phyloP scores from a whole-genome alignment of 1,139 yeast species.

The Blastobotrys buckinghamii region DNA sequence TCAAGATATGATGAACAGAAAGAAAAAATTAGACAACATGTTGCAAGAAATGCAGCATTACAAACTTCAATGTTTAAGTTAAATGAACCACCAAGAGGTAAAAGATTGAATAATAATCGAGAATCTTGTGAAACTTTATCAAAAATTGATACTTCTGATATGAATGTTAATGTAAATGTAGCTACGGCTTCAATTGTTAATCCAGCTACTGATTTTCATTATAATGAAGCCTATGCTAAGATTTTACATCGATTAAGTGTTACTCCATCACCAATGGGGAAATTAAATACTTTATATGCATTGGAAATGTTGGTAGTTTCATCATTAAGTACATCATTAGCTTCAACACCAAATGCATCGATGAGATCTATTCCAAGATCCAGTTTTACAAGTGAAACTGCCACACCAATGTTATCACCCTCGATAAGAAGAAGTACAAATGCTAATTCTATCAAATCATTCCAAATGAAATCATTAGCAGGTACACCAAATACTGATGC shows the following conservation, averaged over 20 bases:
- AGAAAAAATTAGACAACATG: conserved; percentile 17
- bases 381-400: conserved; percentile 21
- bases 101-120: background rate
- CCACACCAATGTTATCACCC: conserved; percentile 14
- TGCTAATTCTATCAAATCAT: conserved; percentile 7
- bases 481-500: conserved; percentile 29
- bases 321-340: conserved; percentile 18
- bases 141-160: conserved; percentile 6
- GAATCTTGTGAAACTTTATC: conserved; percentile 8
- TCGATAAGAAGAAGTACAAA: background rate
- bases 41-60: conserved; percentile 15
- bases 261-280: conserved; percentile 29
- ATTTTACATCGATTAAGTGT: conserved; percentile 26
- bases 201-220: conserved; percentile 17
- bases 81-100: conserved; percentile 17
- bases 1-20: conserved; percentile 17
- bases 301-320: conserved; percentile 30
- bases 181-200: background rate
- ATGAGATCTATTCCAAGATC: conserved; percentile 20
- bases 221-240: conserved; percentile 27
- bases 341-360: conserved; percentile 21
- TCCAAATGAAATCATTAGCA: background rate
- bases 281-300: conserved; percentile 27
- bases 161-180: background rate
- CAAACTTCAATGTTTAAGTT: conserved; percentile 16